A percentile compares a stretch with the other conserved stretches of the same genome.
phyloP scores from a whole-genome alignment of 352 stramenopile genomes.

The Phytophthora meadii region DNA sequence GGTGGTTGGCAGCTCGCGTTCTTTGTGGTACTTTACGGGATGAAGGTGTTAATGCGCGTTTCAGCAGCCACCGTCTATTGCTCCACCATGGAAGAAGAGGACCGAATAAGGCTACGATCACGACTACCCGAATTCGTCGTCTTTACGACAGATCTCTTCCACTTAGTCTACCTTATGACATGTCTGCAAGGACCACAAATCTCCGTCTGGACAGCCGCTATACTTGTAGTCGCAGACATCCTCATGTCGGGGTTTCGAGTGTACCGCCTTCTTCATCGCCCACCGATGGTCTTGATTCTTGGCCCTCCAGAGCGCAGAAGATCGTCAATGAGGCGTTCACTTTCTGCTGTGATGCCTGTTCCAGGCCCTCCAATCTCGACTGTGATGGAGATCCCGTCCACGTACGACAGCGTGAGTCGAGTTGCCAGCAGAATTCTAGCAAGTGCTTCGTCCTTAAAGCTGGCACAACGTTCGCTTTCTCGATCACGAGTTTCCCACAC shows the following conservation, averaged over 20 bases:
- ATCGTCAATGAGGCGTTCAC: neutral
- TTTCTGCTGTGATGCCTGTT: conserved; percentile 3
- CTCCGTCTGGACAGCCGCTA: conserved; percentile 7
- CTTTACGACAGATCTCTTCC: conserved; percentile 22
- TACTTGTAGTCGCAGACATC: conserved; percentile 5
- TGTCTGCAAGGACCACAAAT: conserved; percentile 13
- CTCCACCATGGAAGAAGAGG: conserved; percentile 7
- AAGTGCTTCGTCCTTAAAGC: neutral
- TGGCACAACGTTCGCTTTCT: conserved; percentile 9
- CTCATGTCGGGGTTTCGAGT: conserved; percentile 12
- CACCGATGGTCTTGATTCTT: conserved; percentile 2
- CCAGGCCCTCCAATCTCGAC: too few species aligned
- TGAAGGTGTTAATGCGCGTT: conserved; percentile 15
- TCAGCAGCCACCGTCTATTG: conserved; percentile 3
- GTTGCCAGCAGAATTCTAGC: neutral
- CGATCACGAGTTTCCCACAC: too few species aligned
- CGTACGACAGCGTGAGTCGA: neutral
- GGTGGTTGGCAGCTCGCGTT: conserved; percentile 12
- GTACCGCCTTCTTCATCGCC: conserved; percentile 1
- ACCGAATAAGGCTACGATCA: neutral
- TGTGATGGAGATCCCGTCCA: neutral
- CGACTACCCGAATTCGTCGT: conserved; percentile 24
- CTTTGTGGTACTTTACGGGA: conserved; percentile 7
- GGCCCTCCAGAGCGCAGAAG: neutral
- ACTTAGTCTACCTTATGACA: conserved; percentile 27